Evolutionary conservation across 140 eudicot genomes (phyloP), one percentile per base, ranked within the genome.

Genomic region (Oenanthe javanica): DNA sequence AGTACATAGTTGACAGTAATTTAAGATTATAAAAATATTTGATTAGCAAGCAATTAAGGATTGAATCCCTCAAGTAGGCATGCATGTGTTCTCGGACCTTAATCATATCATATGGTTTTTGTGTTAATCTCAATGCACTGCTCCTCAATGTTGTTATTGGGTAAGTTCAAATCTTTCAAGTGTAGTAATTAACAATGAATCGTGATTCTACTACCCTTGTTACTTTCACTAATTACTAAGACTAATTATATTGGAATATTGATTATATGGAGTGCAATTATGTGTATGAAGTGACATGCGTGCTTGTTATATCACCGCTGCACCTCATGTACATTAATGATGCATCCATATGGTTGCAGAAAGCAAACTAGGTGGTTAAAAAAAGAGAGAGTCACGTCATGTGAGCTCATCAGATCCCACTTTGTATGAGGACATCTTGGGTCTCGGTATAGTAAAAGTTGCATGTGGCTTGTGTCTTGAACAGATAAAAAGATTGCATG

Each of bases 321-420:
- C 66, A 2, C 36, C 69, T 67, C 73, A 67, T 67, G 43, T 66
- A 66, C 42, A 66, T 66, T 31, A 14, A 66, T 25, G 45, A 67
- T 67, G 45, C 73, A 67, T 67, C 45, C 73, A 67, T 67, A 36
- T 67, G 73, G 73, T 67, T 67, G 43, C 21, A 36, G 74, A 67
- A 67, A 67, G 43, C 74, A 67, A 67, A 36, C 11, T 27, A 67
- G 46, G 74, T 27, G 74, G 46, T 67, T 2, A 31, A 67, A 27
- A 27, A 27, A 36, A 63, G 38, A 23, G 38, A n/a, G 23, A 63
- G 70, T 63, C 38, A 23, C 70, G 74, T 67, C 74, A 67, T 21
- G 74, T 67, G 74, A 67, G 74, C 31, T 67, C 46, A 67, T 67
- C 74, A 67, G 46, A 67, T 67, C 46, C 74, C 31, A 67, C 70